Conservation (phyloP, 1,139 yeast genomes). For the Blastobotrys petasosporus region DNA sequence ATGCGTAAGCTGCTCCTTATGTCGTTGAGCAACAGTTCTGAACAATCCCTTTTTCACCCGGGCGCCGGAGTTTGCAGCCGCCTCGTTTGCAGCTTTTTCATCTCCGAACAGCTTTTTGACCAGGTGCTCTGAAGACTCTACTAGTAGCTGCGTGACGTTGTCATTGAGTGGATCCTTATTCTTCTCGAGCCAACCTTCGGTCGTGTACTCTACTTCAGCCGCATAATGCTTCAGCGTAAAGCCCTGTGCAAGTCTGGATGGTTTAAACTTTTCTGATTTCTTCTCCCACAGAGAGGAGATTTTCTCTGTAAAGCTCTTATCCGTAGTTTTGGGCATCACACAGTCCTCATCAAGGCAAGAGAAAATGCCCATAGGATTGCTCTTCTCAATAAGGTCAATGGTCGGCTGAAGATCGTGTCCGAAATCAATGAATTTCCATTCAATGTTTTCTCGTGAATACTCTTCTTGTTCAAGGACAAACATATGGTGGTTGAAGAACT, state of each 20-base stretch:
- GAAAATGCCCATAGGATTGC: conserved; percentile 75
- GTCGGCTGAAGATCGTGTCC: conserved; percentile 97
- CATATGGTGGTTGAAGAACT: conserved; percentile 96
- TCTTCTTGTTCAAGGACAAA: conserved; percentile 96
- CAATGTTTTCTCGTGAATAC: conserved; percentile 84
- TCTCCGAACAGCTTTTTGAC: conserved; percentile 43
- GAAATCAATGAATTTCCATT: conserved; percentile 94
- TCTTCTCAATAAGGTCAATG: conserved; percentile 79
- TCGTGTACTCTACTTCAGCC: conserved; percentile 86
- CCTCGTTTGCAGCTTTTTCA: conserved; percentile 18
- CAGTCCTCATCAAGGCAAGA: conserved; percentile 92
- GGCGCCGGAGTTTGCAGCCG: conserved; percentile 14
- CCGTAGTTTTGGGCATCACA: conserved; percentile 86
- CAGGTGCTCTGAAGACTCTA: conserved; percentile 52
- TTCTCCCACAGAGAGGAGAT: conserved; percentile 61
- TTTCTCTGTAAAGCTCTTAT: conserved; percentile 76
- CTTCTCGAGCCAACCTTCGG: conserved; percentile 90
- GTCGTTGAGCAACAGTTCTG: conserved; percentile 73
- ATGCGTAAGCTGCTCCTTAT: conserved; percentile 68
- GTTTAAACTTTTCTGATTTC: conserved; percentile 52
- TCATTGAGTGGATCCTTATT: conserved; percentile 92
- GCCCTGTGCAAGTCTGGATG: conserved; percentile 52
- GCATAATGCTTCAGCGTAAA: conserved; percentile 90
- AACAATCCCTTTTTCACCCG: conserved; percentile 42
- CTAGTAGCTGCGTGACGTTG: conserved; percentile 53